These are phyloP conservation scores for Backusella tarrabulga DNA, from an alignment of 192 early-diverging fungal species.

Conservation along the genomic window DNA sequence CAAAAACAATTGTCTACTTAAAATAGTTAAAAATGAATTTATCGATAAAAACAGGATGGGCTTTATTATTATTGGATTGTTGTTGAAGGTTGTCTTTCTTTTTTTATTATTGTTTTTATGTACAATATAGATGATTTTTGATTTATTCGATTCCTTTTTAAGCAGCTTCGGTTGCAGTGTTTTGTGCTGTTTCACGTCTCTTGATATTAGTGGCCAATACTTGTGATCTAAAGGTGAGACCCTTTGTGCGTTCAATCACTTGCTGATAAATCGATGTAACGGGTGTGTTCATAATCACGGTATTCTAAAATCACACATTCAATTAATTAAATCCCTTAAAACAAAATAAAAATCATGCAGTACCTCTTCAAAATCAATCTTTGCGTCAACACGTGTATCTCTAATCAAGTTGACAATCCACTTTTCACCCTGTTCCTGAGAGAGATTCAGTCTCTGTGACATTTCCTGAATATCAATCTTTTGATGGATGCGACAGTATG, in stretches of 20 bases:
- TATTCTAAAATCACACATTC: conserved; percentile 56
- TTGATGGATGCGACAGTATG: conserved; percentile 96
- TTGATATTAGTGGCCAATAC: conserved; percentile 86
- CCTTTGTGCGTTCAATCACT: conserved; percentile 93
- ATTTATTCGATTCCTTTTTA: conserved; percentile 5
- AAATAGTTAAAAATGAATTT: no score
- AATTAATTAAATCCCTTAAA: background rate
- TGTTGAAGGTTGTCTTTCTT: no score
- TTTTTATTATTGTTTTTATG: no score
- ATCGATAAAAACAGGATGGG: no score
- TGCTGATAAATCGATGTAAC: conserved; percentile 89
- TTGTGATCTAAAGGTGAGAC: conserved; percentile 87
- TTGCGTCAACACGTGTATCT: conserved; percentile 94
- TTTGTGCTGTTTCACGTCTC: conserved; percentile 67
- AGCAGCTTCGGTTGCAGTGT: conserved; percentile 19
- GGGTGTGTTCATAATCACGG: conserved; percentile 90
- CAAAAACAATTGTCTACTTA: no score
- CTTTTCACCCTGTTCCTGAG: conserved; percentile 90
- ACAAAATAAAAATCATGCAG: background rate
- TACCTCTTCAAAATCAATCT: conserved; percentile 91
- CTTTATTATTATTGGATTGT: no score
- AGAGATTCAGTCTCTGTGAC: conserved; percentile 81
- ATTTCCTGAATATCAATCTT: conserved; percentile 90
- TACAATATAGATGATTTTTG: no score
- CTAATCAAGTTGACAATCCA: conserved; percentile 98